Percentiles rank a stretch among this genome's conserved stretches.
phyloP scores from a whole-genome alignment of 2,329 filamentous ascomycete species.

The Bipolaris sorokiniana region DNA sequence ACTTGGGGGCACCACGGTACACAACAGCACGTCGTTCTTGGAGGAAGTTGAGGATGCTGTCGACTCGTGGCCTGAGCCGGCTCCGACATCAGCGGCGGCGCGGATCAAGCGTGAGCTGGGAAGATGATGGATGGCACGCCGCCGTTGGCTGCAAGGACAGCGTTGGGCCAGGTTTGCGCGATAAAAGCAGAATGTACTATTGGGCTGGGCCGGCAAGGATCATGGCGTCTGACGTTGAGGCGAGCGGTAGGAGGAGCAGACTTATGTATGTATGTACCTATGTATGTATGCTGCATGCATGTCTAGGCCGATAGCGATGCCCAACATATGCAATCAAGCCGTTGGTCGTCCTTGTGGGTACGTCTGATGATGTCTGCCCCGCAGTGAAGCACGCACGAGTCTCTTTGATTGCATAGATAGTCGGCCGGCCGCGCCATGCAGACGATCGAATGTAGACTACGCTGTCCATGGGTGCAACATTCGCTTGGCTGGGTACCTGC shows the following conservation, averaged over 20 bases:
- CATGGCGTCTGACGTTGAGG: slow-evolving; percentile 6
- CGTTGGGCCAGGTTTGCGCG: not conserved
- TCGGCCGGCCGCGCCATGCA: not conserved
- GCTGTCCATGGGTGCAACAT: too few relatives aligned
- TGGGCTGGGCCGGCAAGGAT: not conserved
- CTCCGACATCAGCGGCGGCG: slow-evolving; percentile 60
- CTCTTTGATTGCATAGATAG: too few relatives aligned
- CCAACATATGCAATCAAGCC: slow-evolving; percentile 1
- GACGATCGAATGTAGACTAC: slow-evolving; percentile 2
- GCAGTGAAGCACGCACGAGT: too few relatives aligned
- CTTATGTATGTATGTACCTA: not conserved
- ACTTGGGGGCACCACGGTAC: slow-evolving; percentile 83
- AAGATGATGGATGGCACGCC: slow-evolving; percentile 44
- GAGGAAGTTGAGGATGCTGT: slow-evolving; percentile 93
- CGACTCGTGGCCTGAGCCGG: slow-evolving; percentile 76
- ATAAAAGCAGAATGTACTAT: not conserved
- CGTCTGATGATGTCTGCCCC: slow-evolving; percentile 1
- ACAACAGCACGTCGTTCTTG: slow-evolving; percentile 86
- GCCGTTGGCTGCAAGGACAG: not conserved
- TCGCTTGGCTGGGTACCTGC: slow-evolving; percentile 29
- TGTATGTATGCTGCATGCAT: not conserved
- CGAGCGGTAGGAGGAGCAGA: not conserved
- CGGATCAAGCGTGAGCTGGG: slow-evolving; percentile 67
- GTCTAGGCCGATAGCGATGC: slow-evolving; percentile 4
- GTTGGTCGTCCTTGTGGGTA: not conserved